Evolutionary conservation across 2,329 filamentous ascomycete species (phyloP).

Genomic region (Mycosphaerella sp.): DNA sequence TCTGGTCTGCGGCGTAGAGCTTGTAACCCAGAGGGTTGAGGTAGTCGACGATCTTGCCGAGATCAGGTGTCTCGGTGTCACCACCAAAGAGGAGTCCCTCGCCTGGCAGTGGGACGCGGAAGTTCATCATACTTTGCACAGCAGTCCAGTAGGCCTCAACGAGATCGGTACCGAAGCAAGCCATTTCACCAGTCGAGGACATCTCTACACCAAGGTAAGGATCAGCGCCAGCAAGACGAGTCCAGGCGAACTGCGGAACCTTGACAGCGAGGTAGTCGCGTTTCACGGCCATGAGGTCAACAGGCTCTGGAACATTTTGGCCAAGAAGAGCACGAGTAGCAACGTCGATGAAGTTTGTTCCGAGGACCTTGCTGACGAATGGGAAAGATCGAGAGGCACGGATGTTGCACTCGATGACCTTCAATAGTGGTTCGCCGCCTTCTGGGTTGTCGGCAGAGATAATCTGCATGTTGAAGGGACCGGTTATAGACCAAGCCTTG

Average conservation of each 20-base stretch:
- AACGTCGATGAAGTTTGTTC: conserved; percentile 92
- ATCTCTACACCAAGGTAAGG: conserved; percentile 98
- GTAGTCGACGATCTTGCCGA: conserved; percentile 78
- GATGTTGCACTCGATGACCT: conserved; percentile 98
- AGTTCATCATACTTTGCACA: conserved; percentile 97
- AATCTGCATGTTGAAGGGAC: conserved; percentile 99
- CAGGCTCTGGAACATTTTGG: conserved; percentile 74
- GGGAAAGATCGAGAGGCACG: conserved; percentile 97
- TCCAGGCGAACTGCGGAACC: conserved; percentile 99
- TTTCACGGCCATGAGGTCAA: conserved; percentile 82
- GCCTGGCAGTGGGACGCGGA: conserved; percentile 88
- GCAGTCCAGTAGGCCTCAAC: conserved; percentile 98
- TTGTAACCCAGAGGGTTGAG: conserved; percentile 88
- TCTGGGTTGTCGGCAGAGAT: conserved; percentile 81
- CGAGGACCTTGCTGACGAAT: conserved; percentile 95
- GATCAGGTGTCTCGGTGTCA: conserved; percentile 62
- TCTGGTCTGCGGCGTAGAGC: conserved; percentile 74
- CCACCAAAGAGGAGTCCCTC: conserved; percentile 94
- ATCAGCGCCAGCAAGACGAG: conserved; percentile 90
- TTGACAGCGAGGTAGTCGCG: conserved; percentile 94
- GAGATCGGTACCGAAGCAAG: conserved; percentile 94
- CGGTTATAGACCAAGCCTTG: conserved; percentile 93
- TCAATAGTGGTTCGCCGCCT: conserved; percentile 69
- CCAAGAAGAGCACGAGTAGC: conserved; percentile 88
- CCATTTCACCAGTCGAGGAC: conserved; percentile 94